Percentiles rank a stretch among this genome's conserved stretches.
phyloP scores from a whole-genome alignment of 1,139 yeast genomes.

The Hyphopichia wangnamkhiaoensis region DNA sequence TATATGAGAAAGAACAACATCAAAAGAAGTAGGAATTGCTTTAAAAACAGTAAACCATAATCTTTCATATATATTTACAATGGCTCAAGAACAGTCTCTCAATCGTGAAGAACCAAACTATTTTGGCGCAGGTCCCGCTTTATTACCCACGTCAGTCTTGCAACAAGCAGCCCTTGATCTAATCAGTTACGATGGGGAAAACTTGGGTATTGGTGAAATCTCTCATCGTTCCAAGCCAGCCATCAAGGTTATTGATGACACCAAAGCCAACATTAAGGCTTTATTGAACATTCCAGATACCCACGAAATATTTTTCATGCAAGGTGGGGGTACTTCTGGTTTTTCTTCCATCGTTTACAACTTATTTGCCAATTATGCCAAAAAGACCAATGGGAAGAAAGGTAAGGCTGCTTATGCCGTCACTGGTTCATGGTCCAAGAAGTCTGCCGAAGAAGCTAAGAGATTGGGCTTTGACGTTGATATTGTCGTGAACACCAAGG shows the following conservation, averaged over 20 bases:
- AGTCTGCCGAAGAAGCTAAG: slow-evolving; percentile 81
- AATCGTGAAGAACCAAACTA: slow-evolving; percentile 76
- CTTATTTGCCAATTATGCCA: slow-evolving; percentile 71
- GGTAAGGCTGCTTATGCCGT: slow-evolving; percentile 87
- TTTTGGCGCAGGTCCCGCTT: slow-evolving; percentile 98
- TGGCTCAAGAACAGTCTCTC: slow-evolving; percentile 20
- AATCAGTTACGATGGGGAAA: slow-evolving; percentile 63
- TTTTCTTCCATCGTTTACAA: slow-evolving; percentile 87
- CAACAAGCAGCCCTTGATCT: slow-evolving; percentile 87
- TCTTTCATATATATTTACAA: not conserved
- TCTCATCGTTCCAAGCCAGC: slow-evolving; percentile 93
- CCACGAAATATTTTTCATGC: slow-evolving; percentile 90
- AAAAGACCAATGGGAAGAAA: slow-evolving; percentile 57
- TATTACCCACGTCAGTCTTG: slow-evolving; percentile 78
- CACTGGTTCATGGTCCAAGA: slow-evolving; percentile 92
- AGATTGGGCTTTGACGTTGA: slow-evolving; percentile 81
- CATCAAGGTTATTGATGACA: slow-evolving; percentile 67
- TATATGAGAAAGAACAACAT: not conserved
- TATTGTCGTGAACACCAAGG: slow-evolving; percentile 65
- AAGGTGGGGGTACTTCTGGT: slow-evolving; percentile 98
- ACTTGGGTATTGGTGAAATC: slow-evolving; percentile 91
- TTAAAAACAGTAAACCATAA: not conserved
- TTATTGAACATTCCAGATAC: slow-evolving; percentile 81
- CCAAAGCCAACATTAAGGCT: slow-evolving; percentile 65
- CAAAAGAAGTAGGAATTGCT: not conserved